Percentiles rank a stretch among this genome's conserved stretches.
phyloP scores from a whole-genome alignment of 192 early-diverging fungal species.

The Gigaspora rosea region DNA sequence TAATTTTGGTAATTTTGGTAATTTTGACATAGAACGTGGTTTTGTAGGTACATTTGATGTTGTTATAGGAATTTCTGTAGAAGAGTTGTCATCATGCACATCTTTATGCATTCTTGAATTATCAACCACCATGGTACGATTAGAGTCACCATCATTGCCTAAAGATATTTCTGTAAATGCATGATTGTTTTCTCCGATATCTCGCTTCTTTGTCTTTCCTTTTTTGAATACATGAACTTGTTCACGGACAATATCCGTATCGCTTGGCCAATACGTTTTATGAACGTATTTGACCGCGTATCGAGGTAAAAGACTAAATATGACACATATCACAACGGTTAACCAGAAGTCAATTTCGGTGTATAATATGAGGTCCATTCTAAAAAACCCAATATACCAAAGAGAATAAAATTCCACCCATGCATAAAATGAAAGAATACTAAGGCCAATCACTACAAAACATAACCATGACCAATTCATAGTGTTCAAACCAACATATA shows the following conservation, averaged over 20 bases:
- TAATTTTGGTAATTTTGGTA: constrained; percentile 22
- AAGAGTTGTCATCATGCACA: not conserved
- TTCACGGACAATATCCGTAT: constrained; percentile 87
- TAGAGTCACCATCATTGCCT: too few relatives aligned
- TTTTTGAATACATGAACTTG: constrained; percentile 43
- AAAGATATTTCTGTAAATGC: not conserved
- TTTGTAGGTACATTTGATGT: not conserved
- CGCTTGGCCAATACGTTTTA: constrained; percentile 74
- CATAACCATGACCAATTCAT: constrained; percentile 76
- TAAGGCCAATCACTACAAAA: constrained; percentile 51
- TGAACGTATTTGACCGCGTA: constrained; percentile 64
- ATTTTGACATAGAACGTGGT: constrained; percentile 8
- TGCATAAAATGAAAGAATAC: constrained; percentile 43
- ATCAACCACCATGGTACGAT: not conserved
- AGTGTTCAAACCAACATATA: constrained; percentile 75
- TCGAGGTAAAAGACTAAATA: constrained; percentile 75
- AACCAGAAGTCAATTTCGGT: constrained; percentile 72
- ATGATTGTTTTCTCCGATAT: constrained; percentile 3
- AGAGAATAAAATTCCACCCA: constrained; percentile 45
- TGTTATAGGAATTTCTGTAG: not conserved
- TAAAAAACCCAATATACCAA: constrained; percentile 51
- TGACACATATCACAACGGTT: constrained; percentile 54
- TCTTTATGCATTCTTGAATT: not conserved
- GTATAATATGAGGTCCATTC: constrained; percentile 62
- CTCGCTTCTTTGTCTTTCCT: not conserved